Evolutionary conservation across 2,329 filamentous ascomycete species (phyloP).

Genomic region (Fusarium lyarnte): DNA sequence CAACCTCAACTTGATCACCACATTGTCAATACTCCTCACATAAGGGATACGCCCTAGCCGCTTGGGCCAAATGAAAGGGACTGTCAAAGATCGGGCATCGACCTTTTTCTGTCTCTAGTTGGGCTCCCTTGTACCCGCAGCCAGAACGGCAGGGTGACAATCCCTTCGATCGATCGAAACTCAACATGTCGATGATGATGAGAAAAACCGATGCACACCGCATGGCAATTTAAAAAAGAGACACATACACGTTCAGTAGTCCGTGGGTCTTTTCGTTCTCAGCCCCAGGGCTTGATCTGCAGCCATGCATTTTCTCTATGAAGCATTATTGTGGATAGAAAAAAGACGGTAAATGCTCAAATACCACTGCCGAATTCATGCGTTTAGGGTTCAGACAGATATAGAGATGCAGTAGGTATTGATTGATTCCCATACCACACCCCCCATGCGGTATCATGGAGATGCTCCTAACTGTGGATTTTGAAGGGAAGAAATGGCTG

Average conservation of each 20-base stretch:
- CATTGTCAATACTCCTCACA: not conserved
- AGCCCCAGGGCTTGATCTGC: not conserved
- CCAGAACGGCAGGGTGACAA: not conserved
- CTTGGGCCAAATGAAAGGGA: not conserved
- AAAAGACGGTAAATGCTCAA: conserved; percentile 13
- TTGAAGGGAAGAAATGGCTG: not conserved
- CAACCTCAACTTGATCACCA: not conserved
- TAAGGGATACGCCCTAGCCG: not conserved
- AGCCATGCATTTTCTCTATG: conserved; percentile 1
- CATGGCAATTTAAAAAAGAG: conserved; percentile 15
- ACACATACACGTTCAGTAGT: not conserved
- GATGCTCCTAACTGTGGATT: not conserved
- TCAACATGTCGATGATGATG: conserved; percentile 18
- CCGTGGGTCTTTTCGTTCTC: not conserved
- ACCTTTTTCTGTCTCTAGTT: conserved; percentile 7
- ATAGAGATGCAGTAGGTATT: not conserved
- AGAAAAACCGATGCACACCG: conserved; percentile 1
- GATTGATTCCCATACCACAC: not conserved
- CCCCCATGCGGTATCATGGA: not conserved
- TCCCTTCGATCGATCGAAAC: conserved; percentile 21
- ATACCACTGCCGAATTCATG: not conserved
- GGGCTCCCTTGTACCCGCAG: not conserved
- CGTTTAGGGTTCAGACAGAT: not conserved
- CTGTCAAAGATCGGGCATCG: not conserved
- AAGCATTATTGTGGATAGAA: conserved; percentile 2